These are phyloP conservation scores for Neopestalotiopsis sp. DNA, from an alignment of 2,329 filamentous ascomycete genomes.

Conservation along the genomic window DNA sequence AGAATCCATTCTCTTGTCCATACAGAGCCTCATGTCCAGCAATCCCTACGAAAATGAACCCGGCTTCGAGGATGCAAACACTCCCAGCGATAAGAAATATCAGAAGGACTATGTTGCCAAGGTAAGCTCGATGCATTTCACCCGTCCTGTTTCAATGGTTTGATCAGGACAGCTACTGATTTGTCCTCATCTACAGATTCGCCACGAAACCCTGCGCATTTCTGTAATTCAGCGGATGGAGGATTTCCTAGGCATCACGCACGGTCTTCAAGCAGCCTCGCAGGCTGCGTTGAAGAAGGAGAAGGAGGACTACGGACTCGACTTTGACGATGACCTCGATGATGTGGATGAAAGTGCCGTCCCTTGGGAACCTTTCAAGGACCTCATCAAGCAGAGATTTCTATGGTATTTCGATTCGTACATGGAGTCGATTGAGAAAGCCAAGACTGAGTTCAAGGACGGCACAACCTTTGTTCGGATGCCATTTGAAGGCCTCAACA, in stretches of 20 bases:
- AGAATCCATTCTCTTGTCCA: constrained; percentile 92
- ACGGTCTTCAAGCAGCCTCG: constrained; percentile 48
- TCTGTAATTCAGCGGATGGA: constrained; percentile 88
- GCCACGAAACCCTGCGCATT: constrained; percentile 87
- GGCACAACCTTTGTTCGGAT: constrained; percentile 74
- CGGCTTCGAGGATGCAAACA: constrained; percentile 81
- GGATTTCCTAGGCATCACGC: constrained; percentile 71
- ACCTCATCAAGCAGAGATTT: constrained; percentile 89
- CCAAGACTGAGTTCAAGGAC: constrained; percentile 67
- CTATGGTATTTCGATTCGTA: constrained; percentile 97
- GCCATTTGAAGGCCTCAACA: constrained; percentile 82
- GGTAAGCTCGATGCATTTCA: constrained; percentile 47
- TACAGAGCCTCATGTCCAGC: constrained; percentile 92
- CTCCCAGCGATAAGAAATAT: constrained; percentile 71
- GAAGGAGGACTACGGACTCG: constrained; percentile 51
- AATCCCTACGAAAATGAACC: constrained; percentile 98
- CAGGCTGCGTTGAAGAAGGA: constrained; percentile 30
- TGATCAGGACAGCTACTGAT: constrained; percentile 23
- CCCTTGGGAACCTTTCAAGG: constrained; percentile 85
- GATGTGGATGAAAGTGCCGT: constrained; percentile 55
- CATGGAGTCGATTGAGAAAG: constrained; percentile 71
- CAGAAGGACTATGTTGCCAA: constrained; percentile 81
- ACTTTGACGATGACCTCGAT: constrained; percentile 50
- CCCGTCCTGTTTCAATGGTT: neutral
- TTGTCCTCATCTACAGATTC: constrained; percentile 64